phyloP scores from a whole-genome alignment of 2,329 filamentous ascomycete species.

The Geosmithia flava region DNA sequence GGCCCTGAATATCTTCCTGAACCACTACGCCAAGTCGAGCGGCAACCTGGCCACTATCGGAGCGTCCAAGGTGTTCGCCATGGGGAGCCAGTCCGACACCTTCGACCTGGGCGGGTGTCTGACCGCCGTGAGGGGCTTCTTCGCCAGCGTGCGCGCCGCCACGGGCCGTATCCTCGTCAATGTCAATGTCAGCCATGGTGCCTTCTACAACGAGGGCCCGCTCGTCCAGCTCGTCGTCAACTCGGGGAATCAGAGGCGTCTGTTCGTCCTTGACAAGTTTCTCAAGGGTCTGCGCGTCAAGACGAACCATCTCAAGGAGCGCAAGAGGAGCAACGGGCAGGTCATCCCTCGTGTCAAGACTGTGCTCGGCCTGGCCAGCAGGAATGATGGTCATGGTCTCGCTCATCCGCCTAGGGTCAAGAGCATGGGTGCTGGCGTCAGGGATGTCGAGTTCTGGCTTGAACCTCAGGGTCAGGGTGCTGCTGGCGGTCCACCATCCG shows the following conservation, averaged over 20 bases:
- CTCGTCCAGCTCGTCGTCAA: conserved; percentile 17
- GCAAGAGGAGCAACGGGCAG: conserved; percentile 10
- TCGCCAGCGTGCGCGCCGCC: conserved; percentile 39
- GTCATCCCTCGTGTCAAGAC: conserved; percentile 15
- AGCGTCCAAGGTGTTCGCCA: conserved; percentile 13
- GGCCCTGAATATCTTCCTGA: conserved; percentile 11
- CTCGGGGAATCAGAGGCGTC: conserved; percentile 8
- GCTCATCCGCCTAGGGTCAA: conserved; percentile 11
- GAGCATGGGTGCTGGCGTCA: conserved; percentile 16
- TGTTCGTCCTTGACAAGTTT: conserved; percentile 17
- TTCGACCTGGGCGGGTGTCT: conserved; percentile 15
- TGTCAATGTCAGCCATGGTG: conserved; percentile 38
- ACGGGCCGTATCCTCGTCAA: conserved; percentile 43
- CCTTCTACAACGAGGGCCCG: conserved; percentile 30
- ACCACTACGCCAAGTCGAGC: conserved; percentile 17
- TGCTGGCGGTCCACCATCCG: conserved; percentile 7
- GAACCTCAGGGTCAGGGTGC: conserved; percentile 1
- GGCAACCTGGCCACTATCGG: conserved; percentile 14
- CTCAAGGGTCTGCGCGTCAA: conserved; percentile 21
- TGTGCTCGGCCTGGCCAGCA: conserved; percentile 9
- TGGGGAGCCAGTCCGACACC: conserved; percentile 6
- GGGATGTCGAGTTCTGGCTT: conserved; percentile 17
- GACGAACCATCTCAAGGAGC: conserved; percentile 20
- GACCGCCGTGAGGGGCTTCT: conserved; percentile 37
- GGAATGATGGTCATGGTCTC: background rate